These are phyloP conservation scores for Nicotiana attenuata DNA, from an alignment of 257 asterid species.

Conservation along the genomic window DNA sequence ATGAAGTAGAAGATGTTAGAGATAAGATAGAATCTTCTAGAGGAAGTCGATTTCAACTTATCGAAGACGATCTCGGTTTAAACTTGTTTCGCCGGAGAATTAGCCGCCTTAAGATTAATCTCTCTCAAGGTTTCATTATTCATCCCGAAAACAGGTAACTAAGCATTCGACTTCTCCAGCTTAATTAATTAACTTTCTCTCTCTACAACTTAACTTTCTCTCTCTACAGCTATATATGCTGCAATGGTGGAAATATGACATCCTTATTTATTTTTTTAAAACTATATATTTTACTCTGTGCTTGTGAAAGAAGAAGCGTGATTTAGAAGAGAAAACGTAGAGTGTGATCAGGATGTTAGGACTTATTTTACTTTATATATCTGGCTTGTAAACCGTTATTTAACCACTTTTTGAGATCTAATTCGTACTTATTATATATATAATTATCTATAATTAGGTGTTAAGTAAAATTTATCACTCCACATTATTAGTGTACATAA, in stretches of 20 bases:
- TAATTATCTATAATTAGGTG: too few species aligned
- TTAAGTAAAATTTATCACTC: too few species aligned
- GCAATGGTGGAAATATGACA: not conserved
- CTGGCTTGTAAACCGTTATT: not conserved
- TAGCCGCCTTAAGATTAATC: conserved; percentile 5
- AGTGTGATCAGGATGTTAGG: too few species aligned
- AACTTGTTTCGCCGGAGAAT: not conserved
- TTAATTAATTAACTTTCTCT: not conserved
- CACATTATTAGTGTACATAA: too few species aligned
- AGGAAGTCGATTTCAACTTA: conserved; percentile 26
- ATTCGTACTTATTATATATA: not conserved
- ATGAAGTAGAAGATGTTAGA: conserved; percentile 7
- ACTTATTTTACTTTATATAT: not conserved
- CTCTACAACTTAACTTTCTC: not conserved
- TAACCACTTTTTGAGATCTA: not conserved
- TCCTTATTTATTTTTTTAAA: too few species aligned
- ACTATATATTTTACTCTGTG: not conserved
- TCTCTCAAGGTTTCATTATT: conserved; percentile 12
- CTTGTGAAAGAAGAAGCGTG: not conserved
- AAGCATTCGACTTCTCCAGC: not conserved
- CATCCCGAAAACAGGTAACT: conserved; percentile 15
- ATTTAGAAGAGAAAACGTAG: not conserved
- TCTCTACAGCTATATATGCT: not conserved
- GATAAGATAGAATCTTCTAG: conserved; percentile 23
- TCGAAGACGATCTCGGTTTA: not conserved